Base-by-base conservation (phyloP, 768 basidiomycete genomes). In the Trichaptum fuscoviolaceum region DNA sequence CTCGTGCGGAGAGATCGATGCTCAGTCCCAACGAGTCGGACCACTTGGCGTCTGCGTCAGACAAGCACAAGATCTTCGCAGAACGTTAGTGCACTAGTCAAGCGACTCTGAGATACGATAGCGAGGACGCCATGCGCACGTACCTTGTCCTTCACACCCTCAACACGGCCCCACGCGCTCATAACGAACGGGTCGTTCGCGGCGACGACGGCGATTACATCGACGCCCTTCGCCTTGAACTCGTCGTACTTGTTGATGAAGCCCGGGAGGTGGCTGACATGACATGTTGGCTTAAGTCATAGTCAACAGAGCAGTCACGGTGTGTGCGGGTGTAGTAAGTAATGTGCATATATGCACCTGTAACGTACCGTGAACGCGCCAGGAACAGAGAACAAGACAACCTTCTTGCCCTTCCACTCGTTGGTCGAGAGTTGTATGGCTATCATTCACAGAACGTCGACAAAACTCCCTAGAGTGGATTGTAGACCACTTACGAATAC, bases 171-270 rank as follows among this genome's bases (percentile, higher is more conserved):
- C 75, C 75, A 76, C 30, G 74, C 75, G 71, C 84, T 83, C 66
- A 82, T 85, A 59, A 91, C 89, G 71, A 90, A 95, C 7, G 83
- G 82, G 73, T 96, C 93, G 74, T 95, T 95, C 66, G 92, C 88
- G 26, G 87, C 79, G 65, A 95, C 77, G 65, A 95, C 83, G 68
- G 87, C 89, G 67, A 93, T 84, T 63, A 85, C 81, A 67, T 85
- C 83, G 71, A 93, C 78, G 12, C 91, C 93, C 76, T 92, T 94
- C 2, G 80, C 84, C 77, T 87, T 87, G 84, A 91, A 91, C 72
- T 87, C 79, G 17, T 87, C 83, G 75, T 85, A 89, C 64, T 82
- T 81, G 65, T 82, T 74, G 69, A 94, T 83, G 78, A 89, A 95
- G 12, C 81, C 77, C 27, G 80, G 82, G 57, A 84, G 75, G 73